These are phyloP conservation scores for Trichophyton simii DNA, from an alignment of 2,329 filamentous ascomycete genomes.

Conservation along the genomic window DNA sequence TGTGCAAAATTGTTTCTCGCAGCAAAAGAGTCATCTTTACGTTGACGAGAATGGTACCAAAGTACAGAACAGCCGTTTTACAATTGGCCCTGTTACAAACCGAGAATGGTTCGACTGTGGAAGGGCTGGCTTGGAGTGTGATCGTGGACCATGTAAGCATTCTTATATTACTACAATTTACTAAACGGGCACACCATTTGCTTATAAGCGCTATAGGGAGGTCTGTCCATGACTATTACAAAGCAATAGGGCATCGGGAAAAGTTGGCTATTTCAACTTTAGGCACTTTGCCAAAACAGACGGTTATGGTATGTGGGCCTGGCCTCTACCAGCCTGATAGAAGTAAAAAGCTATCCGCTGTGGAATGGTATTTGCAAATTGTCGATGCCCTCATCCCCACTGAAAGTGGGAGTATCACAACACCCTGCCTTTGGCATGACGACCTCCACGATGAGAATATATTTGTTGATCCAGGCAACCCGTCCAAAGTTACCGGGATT, in stretches of 20 bases:
- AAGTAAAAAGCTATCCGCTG: slow-evolving; percentile 1
- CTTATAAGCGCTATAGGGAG: slow-evolving; percentile 5
- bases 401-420: slow-evolving; percentile 2
- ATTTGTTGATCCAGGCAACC: slow-evolving; percentile 21
- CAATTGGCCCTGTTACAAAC: slow-evolving; percentile 19
- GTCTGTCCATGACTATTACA: slow-evolving; percentile 3
- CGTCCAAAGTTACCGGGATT: slow-evolving; percentile 19
- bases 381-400: slow-evolving; percentile 2
- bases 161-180: background rate
- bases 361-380: slow-evolving; percentile 4
- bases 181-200: background rate
- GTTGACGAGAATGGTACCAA: background rate
- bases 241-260: background rate
- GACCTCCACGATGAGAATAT: slow-evolving; percentile 23
- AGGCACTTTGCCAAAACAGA: slow-evolving; percentile 6
- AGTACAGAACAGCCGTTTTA: slow-evolving; percentile 15
- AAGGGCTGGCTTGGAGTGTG: background rate
- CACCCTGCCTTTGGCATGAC: slow-evolving; percentile 19
- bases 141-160: slow-evolving; percentile 11
- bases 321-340: slow-evolving; percentile 5
- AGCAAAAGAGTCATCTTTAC: background rate
- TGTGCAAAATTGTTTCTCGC: background rate
- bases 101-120: slow-evolving; percentile 20
- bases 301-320: slow-evolving; percentile 8
- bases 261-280: slow-evolving; percentile 4